A percentile compares a stretch with the other conserved stretches of the same genome.
Evolutionary conservation across 371 early-diverging fungal species (phyloP).

Genomic region (Entomophthora muscae): DNA sequence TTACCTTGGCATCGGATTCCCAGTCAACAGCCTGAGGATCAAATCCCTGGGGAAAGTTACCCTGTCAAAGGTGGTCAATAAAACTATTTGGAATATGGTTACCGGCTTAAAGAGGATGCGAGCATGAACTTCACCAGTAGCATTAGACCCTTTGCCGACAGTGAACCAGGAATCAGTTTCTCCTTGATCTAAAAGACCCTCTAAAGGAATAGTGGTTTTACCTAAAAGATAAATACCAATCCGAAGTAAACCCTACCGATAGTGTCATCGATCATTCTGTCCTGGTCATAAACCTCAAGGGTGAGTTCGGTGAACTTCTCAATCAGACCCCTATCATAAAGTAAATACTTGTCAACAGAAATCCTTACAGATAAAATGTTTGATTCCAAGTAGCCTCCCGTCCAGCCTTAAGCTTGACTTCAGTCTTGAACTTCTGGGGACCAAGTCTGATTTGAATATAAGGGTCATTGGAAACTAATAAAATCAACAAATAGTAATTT

Average conservation of each 20-base stretch:
- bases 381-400: constrained; percentile 7
- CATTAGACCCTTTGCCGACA: constrained; percentile 4
- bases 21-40: background rate
- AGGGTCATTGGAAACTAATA: constrained; percentile 3
- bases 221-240: background rate
- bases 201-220: constrained; percentile 7
- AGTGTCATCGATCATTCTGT: constrained; percentile 1
- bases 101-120: background rate
- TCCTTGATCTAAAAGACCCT: background rate
- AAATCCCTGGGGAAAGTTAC: constrained; percentile 7
- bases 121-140: constrained; percentile 6
- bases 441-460: constrained; percentile 4
- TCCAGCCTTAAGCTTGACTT: constrained; percentile 9
- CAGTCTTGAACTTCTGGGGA: constrained; percentile 7
- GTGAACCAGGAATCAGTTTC: constrained; percentile 2
- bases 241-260: background rate
- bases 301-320: constrained; percentile 1
- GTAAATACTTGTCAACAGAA: background rate
- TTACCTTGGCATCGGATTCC: constrained; percentile 1
- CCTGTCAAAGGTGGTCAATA: background rate
- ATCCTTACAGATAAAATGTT: constrained; percentile 7
- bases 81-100: background rate
- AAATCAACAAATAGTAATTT: background rate
- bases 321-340: constrained; percentile 4
- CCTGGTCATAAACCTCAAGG: constrained; percentile 6